A percentile compares a stretch with the other conserved stretches of the same genome.
phyloP scores from a whole-genome alignment of 1,284 basidiomycete genomes.

The Moesziomyces antarcticus region DNA sequence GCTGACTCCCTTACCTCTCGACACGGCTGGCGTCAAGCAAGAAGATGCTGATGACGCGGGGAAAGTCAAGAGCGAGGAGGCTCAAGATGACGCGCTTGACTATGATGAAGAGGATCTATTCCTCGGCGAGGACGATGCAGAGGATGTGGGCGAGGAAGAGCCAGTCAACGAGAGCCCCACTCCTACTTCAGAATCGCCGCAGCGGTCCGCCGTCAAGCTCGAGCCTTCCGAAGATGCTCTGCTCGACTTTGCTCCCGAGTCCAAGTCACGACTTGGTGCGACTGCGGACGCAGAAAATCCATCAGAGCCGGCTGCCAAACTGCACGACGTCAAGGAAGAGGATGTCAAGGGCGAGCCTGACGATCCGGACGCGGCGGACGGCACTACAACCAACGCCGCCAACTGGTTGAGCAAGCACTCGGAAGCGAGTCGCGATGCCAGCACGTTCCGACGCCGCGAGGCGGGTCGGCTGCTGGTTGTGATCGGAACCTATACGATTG shows the following conservation, averaged over 20 bases:
- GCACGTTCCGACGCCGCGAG: conserved; percentile 16
- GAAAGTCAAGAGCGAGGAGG: conserved; percentile 65
- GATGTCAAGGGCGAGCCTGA: conserved; percentile 9
- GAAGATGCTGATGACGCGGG: conserved; percentile 59
- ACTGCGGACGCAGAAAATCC: no score
- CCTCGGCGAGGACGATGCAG: conserved; percentile 14
- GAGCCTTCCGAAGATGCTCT: conserved; percentile 33
- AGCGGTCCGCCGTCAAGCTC: conserved; percentile 20
- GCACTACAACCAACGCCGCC: conserved; percentile 5
- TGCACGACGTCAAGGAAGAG: conserved; percentile 9
- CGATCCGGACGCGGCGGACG: conserved; percentile 8
- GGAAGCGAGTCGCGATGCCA: conserved; percentile 24
- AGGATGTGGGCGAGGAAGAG: conserved; percentile 26
- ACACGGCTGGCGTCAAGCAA: conserved; percentile 63
- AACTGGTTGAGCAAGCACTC: conserved; percentile 48
- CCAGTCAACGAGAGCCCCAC: conserved; percentile 10
- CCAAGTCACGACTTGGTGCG: neutral
- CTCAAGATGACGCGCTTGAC: conserved; percentile 36
- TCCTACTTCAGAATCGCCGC: conserved; percentile 8
- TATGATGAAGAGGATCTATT: conserved; percentile 55
- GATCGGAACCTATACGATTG: conserved; percentile 95
- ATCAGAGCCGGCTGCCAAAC: neutral
- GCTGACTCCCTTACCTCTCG: conserved; percentile 6
- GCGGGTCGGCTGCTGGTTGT: conserved; percentile 75
- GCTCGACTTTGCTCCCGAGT: conserved; percentile 14